A percentile compares a stretch with the other conserved stretches of the same genome.
These are phyloP conservation scores for Naganishia randhawae DNA, from an alignment of 768 basidiomycete species.

Conservation along the genomic window DNA sequence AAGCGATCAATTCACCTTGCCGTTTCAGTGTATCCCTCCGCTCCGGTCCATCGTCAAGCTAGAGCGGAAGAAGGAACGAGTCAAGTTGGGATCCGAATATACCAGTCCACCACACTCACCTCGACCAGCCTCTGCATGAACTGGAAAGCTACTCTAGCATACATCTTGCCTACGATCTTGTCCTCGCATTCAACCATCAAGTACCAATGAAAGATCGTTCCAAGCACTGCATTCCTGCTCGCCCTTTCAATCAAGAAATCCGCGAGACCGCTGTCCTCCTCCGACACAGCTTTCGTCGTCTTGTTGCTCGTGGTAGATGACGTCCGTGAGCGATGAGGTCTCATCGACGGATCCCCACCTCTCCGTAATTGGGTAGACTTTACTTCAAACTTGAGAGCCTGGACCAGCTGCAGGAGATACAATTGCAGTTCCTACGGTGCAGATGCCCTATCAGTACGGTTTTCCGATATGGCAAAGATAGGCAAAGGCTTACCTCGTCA, in stretches of 20 bases:
- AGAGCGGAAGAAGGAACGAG: neutral
- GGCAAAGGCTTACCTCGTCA: conserved; percentile 77
- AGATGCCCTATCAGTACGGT: neutral
- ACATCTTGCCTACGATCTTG: conserved; percentile 80
- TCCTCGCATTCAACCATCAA: conserved; percentile 90
- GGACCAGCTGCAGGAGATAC: conserved; percentile 92
- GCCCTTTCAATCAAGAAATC: conserved; percentile 86
- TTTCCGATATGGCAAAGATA: neutral
- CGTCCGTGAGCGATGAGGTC: conserved; percentile 12
- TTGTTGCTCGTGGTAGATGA: neutral
- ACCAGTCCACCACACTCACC: conserved; percentile 53
- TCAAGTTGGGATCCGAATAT: too few relatives aligned
- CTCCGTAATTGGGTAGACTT: conserved; percentile 52
- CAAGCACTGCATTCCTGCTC: conserved; percentile 74
- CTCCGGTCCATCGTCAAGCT: conserved; percentile 72
- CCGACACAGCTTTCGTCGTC: conserved; percentile 61
- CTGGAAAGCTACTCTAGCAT: conserved; percentile 80
- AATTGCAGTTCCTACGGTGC: conserved; percentile 72
- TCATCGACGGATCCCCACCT: neutral
- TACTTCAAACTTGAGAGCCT: conserved; percentile 94
- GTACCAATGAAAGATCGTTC: conserved; percentile 94
- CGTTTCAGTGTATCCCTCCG: conserved; percentile 83
- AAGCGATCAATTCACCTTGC: conserved; percentile 83
- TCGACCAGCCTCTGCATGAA: conserved; percentile 85
- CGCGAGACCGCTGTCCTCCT: conserved; percentile 86